These are phyloP conservation scores for Cladophialophora psammophila DNA, from an alignment of 2,329 filamentous ascomycete species.

Conservation along the genomic window DNA sequence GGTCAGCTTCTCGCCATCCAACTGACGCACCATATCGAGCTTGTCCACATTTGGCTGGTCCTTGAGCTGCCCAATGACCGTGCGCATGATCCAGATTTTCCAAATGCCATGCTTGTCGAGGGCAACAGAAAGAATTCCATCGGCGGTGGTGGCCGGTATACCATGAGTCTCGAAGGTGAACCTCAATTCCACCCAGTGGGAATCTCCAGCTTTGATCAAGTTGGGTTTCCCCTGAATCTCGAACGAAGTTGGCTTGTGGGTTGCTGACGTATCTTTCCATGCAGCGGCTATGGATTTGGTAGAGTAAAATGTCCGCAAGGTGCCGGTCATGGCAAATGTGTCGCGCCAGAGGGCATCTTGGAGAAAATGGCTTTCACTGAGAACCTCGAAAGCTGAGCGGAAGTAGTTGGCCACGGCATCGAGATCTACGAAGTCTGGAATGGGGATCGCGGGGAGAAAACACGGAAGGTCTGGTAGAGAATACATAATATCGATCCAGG, in stretches of 20 bases:
- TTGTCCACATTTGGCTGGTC: slow-evolving; percentile 36
- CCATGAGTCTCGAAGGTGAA: slow-evolving; percentile 13
- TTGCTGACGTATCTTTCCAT: slow-evolving; percentile 29
- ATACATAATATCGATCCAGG: too few relatives aligned
- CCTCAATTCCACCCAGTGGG: slow-evolving; percentile 4
- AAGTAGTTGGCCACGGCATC: slow-evolving; percentile 5
- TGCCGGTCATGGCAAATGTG: slow-evolving; percentile 40
- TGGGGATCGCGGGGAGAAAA: not conserved
- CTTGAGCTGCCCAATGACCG: slow-evolving; percentile 34
- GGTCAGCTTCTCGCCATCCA: not conserved
- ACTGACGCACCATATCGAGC: slow-evolving; percentile 19
- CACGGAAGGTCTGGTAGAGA: too few relatives aligned
- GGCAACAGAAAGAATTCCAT: slow-evolving; percentile 14
- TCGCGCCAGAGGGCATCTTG: slow-evolving; percentile 40
- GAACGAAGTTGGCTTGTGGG: not conserved
- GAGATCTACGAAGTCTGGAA: slow-evolving; percentile 9
- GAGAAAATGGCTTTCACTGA: slow-evolving; percentile 11
- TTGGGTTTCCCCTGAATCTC: not conserved
- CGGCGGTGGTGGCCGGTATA: not conserved
- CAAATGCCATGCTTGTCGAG: slow-evolving; percentile 30
- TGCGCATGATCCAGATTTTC: slow-evolving; percentile 42
- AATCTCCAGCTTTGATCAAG: not conserved
- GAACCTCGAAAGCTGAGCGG: slow-evolving; percentile 6
- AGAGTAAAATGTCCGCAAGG: slow-evolving; percentile 38
- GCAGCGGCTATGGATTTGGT: slow-evolving; percentile 29